Base-by-base conservation (phyloP, 495 filamentous ascomycete species). In the Penicillium longicatenatum region DNA sequence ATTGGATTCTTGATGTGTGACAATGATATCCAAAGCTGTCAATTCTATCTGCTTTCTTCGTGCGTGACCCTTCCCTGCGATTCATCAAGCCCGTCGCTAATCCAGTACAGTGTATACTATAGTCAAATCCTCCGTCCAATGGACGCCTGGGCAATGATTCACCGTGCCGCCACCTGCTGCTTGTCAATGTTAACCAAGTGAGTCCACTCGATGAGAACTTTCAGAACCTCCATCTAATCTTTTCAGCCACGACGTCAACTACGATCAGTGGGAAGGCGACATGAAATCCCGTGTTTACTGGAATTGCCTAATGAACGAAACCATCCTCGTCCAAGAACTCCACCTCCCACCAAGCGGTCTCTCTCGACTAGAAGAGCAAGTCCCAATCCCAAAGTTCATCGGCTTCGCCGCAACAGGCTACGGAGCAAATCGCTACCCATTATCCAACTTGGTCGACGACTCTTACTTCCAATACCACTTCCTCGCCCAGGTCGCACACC, bases 241-340 rank as follows among this genome's bases (percentile, higher is more conserved):
- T 55, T 20, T 20, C 50, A 78, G 75, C 49, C 76, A 73, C 47
- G 68, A 78, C 37, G 72, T 79, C 26, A 75, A 70, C 45, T 79
- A 76, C 44, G 69, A 79, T 44, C 66, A 76, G 60, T 79, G 76
- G 76, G 76, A 78, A 62, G 76, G 76, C 30, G 76, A 79, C 55
- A 79, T 79, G 76, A 79, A 79, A 50, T 79, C 76, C 11, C 70
- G 76, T 7, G 75, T 79, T 2, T 79, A 75, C 57, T 79, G 76
- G 76, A 79, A 77, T 50, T 77, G 74, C 33, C 67, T 79, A 10
- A 79, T 79, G 76, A 76, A 78, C 50, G 76, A 79, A 54, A 77
- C 75, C 2, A 79, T 79, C 33, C 71, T 79, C 12, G 73, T 77
- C 0, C 76, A 79, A 63, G 76, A 79, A 44, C 64, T 79, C 3